Evolutionary conservation across 768 basidiomycete genomes (phyloP).

Genomic region (Suillus subluteus): DNA sequence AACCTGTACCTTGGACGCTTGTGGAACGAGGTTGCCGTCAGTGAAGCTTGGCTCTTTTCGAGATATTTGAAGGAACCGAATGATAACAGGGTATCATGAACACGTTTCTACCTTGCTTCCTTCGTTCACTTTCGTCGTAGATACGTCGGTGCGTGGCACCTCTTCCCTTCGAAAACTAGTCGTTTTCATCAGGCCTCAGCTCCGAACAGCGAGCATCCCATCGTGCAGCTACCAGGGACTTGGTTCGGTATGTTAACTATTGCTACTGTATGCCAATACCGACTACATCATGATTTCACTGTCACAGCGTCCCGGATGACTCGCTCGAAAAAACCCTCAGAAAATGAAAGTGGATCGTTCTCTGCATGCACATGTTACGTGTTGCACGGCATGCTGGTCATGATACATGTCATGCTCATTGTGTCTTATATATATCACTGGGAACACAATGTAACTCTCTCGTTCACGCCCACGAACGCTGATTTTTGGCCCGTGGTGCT

Average conservation of each 20-base stretch:
- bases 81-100: too few species aligned
- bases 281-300: neutral
- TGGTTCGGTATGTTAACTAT: neutral
- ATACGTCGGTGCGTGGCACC: neutral
- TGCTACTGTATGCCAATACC: neutral
- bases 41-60: too few species aligned
- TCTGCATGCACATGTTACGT: neutral
- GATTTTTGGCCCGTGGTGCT: too few species aligned
- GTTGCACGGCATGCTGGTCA: neutral
- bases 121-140: neutral
- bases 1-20: too few species aligned
- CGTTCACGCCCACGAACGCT: too few species aligned
- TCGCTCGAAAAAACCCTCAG: neutral
- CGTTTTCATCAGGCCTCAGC: neutral
- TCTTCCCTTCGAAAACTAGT: neutral
- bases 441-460: too few species aligned
- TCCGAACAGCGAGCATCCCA: neutral
- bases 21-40: too few species aligned
- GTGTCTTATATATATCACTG: too few species aligned
- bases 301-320: neutral
- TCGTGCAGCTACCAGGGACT: neutral
- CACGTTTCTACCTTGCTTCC: too few species aligned
- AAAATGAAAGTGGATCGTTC: neutral
- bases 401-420: slow-evolving; percentile 13
- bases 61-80: too few species aligned